These are phyloP conservation scores for Aspergillus hortae DNA, from an alignment of 2,329 filamentous ascomycete species.

Conservation along the genomic window DNA sequence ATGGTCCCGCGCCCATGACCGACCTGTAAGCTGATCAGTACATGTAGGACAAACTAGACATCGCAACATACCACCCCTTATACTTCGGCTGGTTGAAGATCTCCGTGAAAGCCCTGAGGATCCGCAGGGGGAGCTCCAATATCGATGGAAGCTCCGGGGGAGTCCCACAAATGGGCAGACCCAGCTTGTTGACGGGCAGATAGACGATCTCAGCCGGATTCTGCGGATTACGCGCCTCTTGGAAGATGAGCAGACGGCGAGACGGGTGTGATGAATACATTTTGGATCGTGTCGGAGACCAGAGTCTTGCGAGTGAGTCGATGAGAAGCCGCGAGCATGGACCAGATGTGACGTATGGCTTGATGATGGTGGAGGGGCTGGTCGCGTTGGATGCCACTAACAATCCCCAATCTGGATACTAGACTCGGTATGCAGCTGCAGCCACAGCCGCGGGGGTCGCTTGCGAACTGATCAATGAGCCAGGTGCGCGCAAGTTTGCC, in stretches of 20 bases:
- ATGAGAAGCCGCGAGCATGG: too few species aligned
- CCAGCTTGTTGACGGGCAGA: slow-evolving; percentile 34
- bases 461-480: too few species aligned
- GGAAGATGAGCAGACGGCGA: slow-evolving; percentile 35
- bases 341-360: too few species aligned
- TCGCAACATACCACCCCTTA: slow-evolving; percentile 32
- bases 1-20: slow-evolving; percentile 30
- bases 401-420: too few species aligned
- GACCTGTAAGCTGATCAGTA: slow-evolving; percentile 22
- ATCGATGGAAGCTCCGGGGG: slow-evolving; percentile 32
- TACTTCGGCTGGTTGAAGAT: slow-evolving; percentile 38
- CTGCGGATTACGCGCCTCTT: slow-evolving; percentile 32
- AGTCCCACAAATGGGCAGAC: slow-evolving; percentile 32
- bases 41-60: background rate
- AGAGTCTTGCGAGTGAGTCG: background rate
- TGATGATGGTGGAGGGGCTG: too few species aligned
- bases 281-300: slow-evolving; percentile 3
- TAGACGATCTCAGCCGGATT: slow-evolving; percentile 28
- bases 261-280: slow-evolving; percentile 11
- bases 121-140: slow-evolving; percentile 31
- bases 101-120: slow-evolving; percentile 35
- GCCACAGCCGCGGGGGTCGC: too few species aligned
- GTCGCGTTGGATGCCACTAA: background rate
- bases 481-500: too few species aligned
- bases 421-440: too few species aligned